Evolutionary conservation across 306 rosid genomes (phyloP), one percentile per base, ranked within the genome.

Genomic region (Malus fusca): DNA sequence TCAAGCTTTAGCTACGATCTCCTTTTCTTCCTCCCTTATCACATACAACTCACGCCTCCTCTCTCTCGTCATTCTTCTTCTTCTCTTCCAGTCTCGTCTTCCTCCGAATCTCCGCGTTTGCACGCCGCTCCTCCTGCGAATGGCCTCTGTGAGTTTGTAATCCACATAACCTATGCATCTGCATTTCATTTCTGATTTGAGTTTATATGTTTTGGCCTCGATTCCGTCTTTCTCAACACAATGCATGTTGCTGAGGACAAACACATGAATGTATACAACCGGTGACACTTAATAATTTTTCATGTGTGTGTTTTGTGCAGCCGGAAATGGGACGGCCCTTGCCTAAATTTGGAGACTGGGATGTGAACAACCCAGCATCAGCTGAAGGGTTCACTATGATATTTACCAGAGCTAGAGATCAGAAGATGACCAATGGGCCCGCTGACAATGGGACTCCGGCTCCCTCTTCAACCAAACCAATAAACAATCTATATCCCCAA

Each of bases 321-420:
- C 78, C 78, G 80, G 88, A 82, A 1, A 69, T 37, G 61, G 87
- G 81, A 53, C 75, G 68, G 23, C 86, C 91, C 14, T 77, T 88
- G 62, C 89, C 91, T 15, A 88, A 85, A 64, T 85, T 88, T 71
- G 91, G 91, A 12, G 91, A 87, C 64, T 85, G 91, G 91, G 91
- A 87, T 58, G 88, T 82, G 66, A 87, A 84, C 59, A 80, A 87
- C 74, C 91, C 91, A 8, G 85, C 88, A 8, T 80, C 91, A 2
- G 87, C 91, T 0, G 88, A 87, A 71, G 91, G 89, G 59, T 88
- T 83, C 22, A 88, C 91, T 0, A 86, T 88, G 44, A 85, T 88
- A 58, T 88, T 87, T 60, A 83, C 74, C 82, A 85, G 81, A 76
- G 91, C 89, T 53, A 78, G 89, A 62, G 89, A 85, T 52, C 89